Evolutionary conservation across 257 asterid species (phyloP), one percentile per base, ranked within the genome.

Genomic region (Catharanthus roseus): DNA sequence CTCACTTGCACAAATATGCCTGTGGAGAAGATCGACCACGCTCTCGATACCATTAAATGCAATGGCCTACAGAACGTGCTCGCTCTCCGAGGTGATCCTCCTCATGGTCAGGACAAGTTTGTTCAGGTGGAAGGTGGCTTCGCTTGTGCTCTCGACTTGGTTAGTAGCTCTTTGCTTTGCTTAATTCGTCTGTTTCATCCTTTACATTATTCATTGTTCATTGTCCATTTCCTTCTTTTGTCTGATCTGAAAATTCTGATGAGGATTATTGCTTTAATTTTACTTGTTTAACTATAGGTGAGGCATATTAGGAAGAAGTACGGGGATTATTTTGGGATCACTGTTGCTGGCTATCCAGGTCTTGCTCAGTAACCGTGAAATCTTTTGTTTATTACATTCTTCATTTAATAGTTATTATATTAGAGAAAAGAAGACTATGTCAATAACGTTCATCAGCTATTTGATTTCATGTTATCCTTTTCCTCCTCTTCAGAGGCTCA

Each of bases 271-370:
- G 36, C 36, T 57, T 23, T 33, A 18, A 63, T 44, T n/a, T 16
- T 29, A 28, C 31, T 72, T 72, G 79, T 67, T 65, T 67, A 49
- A 55, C 39, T 67, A 53, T 84, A 93, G 99, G 99, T 93, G 80
- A 86, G 82, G 85, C 99, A 93, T 76, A 91, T 93, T 50, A 82
- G 96, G 45, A 67, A 95, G 39, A 69, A 86, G 29, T 91, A 93
- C 65, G 91, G 87, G 2, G 95, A 93, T 73, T 93, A 89, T 84
- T 93, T 93, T 83, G 99, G 99, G 78, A 88, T 93, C 62, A 91
- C 97, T 11, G 97, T 93, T 78, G 96, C 99, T 3, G 99, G 99
- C 79, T 93, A 93, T 83, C 99, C 99, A 84, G 99, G 97, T 93
- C 31, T 38, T 71, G 4, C 34, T 5, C 24, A 10, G 19, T 47